Evolutionary conservation across 345 rosid species (phyloP).

Genomic region (Ceriops zippeliana): DNA sequence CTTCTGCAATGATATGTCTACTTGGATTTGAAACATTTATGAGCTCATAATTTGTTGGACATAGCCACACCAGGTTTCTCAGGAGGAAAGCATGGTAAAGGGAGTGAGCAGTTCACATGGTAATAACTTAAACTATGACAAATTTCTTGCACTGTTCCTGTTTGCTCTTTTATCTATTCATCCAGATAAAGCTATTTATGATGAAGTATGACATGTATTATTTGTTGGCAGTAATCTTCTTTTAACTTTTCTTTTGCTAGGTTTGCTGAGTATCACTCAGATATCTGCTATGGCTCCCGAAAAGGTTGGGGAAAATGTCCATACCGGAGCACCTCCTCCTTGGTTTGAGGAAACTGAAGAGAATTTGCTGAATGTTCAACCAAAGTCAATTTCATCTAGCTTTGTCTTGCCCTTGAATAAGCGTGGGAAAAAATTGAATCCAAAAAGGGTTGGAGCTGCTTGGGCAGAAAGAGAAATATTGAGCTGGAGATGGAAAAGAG

Average conservation of each 20-base stretch:
- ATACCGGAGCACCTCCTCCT: slow-evolving; percentile 85
- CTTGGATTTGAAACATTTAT: neutral
- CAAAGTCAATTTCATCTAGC: slow-evolving; percentile 31
- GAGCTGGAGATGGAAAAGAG: slow-evolving; percentile 87
- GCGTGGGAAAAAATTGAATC: slow-evolving; percentile 63
- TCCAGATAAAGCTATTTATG: neutral
- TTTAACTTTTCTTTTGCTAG: slow-evolving; percentile 30
- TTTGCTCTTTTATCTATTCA: neutral
- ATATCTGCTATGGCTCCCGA: slow-evolving; percentile 30
- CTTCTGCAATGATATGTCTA: slow-evolving; percentile 2
- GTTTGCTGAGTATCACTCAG: slow-evolving; percentile 36
- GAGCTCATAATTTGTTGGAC: slow-evolving; percentile 13
- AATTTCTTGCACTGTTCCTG: slow-evolving; percentile 8
- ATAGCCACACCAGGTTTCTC: slow-evolving; percentile 34
- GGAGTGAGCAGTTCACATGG: slow-evolving; percentile 43
- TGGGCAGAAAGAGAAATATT: slow-evolving; percentile 92
- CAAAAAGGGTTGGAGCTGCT: slow-evolving; percentile 96
- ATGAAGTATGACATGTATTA: neutral
- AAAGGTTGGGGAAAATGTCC: slow-evolving; percentile 58
- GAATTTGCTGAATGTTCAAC: slow-evolving; percentile 29
- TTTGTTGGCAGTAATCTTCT: slow-evolving; percentile 7
- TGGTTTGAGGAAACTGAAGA: slow-evolving; percentile 65
- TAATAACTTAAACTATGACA: slow-evolving; percentile 28
- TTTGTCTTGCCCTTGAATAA: slow-evolving; percentile 44
- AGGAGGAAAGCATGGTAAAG: slow-evolving; percentile 27